phyloP scores from a whole-genome alignment of 148 eudicot species.

The Nyssa sinensis region DNA sequence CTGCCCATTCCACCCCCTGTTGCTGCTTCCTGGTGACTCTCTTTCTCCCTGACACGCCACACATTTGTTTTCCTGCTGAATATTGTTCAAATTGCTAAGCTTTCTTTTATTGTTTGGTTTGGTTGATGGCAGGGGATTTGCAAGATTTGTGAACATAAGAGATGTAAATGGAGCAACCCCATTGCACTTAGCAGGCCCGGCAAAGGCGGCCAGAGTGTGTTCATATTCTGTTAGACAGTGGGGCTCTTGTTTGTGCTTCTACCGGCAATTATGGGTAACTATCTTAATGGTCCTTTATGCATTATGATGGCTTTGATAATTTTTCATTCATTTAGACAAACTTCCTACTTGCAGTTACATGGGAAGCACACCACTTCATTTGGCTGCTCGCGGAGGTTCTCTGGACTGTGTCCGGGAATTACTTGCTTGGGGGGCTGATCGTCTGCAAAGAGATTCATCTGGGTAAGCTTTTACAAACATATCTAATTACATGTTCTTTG shows the following conservation, averaged over 20 bases:
- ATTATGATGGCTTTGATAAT: background rate
- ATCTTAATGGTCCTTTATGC: background rate
- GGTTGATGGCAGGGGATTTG: conserved; percentile 28
- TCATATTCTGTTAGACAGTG: conserved; percentile 23
- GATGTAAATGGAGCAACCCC: conserved; percentile 31
- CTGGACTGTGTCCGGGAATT: conserved; percentile 35
- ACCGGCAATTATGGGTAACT: conserved; percentile 20
- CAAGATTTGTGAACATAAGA: conserved; percentile 35
- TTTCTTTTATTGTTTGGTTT: conserved; percentile 1
- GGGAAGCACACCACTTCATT: conserved; percentile 31
- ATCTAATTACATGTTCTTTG: background rate
- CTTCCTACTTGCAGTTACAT: conserved; percentile 18
- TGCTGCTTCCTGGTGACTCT: conserved; percentile 29
- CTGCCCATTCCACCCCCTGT: conserved; percentile 24
- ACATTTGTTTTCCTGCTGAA: background rate
- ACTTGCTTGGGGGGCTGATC: conserved; percentile 33
- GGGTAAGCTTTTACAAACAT: conserved; percentile 18
- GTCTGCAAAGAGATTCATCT: conserved; percentile 28
- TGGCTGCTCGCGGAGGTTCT: conserved; percentile 34
- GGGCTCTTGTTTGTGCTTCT: conserved; percentile 33
- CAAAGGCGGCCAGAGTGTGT: conserved; percentile 24
- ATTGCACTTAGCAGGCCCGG: conserved; percentile 29
- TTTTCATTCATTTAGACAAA: background rate
- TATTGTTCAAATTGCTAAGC: background rate
- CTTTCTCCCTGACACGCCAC: conserved; percentile 14